These are phyloP conservation scores for Mortierella sp. DNA, from an alignment of 371 early-diverging fungal genomes.

Conservation along the genomic window DNA sequence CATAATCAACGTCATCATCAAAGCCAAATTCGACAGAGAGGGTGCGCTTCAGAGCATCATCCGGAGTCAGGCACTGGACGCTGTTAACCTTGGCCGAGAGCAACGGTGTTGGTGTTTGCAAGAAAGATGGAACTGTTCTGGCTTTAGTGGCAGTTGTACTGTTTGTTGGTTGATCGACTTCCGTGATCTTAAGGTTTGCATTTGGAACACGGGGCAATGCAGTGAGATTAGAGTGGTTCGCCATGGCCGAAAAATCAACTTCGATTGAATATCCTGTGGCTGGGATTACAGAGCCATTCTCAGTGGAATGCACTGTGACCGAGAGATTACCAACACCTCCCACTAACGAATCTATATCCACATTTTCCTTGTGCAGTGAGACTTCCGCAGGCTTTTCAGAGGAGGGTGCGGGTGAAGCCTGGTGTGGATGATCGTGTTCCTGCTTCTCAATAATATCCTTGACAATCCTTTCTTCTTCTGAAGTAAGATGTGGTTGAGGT, in stretches of 20 bases:
- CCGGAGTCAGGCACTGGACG: constrained; percentile 66
- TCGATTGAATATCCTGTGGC: constrained; percentile 53
- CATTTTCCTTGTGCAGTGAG: not conserved
- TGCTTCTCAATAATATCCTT: constrained; percentile 25
- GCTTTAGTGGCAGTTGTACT: constrained; percentile 10
- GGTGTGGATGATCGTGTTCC: constrained; percentile 23
- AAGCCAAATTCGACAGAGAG: constrained; percentile 76
- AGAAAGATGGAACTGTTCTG: constrained; percentile 56
- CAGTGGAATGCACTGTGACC: constrained; percentile 2
- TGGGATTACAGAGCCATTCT: not conserved
- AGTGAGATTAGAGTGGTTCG: constrained; percentile 68
- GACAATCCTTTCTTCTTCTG: constrained; percentile 33
- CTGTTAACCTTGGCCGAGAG: constrained; percentile 61
- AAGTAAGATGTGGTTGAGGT: constrained; percentile 40
- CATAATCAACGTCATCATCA: constrained; percentile 65
- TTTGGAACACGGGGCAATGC: constrained; percentile 74
- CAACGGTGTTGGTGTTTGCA: constrained; percentile 63
- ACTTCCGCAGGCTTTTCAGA: not conserved
- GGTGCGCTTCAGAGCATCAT: constrained; percentile 80
- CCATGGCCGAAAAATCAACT: constrained; percentile 68
- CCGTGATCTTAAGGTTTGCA: constrained; percentile 58
- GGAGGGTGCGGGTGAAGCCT: constrained; percentile 2
- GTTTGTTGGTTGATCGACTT: constrained; percentile 25
- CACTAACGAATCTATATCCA: not conserved
- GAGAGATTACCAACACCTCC: constrained; percentile 15